phyloP scores from a whole-genome alignment of 495 filamentous ascomycete genomes.

The Aspergillus sclerotiicarbonarius region DNA sequence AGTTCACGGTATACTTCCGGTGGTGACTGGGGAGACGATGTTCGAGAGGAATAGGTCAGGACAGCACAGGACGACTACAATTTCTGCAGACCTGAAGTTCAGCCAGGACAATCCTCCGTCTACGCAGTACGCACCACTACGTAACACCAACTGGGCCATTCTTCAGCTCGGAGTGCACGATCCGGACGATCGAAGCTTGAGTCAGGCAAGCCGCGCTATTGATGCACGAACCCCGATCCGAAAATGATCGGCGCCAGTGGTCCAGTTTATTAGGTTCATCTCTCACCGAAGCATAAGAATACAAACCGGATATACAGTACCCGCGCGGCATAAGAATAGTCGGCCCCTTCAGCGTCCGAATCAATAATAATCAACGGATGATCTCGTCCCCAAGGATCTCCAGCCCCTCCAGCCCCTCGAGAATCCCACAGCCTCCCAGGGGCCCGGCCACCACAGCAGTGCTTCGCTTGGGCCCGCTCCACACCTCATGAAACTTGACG shows the following conservation, averaged over 20 bases:
- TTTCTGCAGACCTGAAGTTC: no score
- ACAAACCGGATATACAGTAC: neutral
- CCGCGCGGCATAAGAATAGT: neutral
- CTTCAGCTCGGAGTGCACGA: neutral
- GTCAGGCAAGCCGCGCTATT: conserved; percentile 1
- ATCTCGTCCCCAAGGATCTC: conserved; percentile 64
- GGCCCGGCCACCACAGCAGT: conserved; percentile 59
- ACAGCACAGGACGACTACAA: neutral
- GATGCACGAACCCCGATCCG: conserved; percentile 2
- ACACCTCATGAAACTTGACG: conserved; percentile 96
- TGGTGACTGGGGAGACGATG: neutral
- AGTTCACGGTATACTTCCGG: neutral
- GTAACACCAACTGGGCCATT: no score
- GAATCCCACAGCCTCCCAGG: conserved; percentile 82
- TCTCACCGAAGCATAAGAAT: neutral
- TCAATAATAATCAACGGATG: conserved; percentile 32
- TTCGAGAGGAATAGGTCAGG: neutral
- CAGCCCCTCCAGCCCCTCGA: conserved; percentile 82
- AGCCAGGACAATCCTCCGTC: no score
- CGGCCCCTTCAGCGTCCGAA: neutral
- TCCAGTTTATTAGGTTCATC: neutral
- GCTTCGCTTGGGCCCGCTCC: conserved; percentile 63
- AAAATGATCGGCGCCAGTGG: neutral
- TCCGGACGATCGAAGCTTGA: neutral
- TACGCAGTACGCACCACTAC: no score